Base-by-base conservation (phyloP, 179 eudicot genomes). In the Pouteria campechiana region DNA sequence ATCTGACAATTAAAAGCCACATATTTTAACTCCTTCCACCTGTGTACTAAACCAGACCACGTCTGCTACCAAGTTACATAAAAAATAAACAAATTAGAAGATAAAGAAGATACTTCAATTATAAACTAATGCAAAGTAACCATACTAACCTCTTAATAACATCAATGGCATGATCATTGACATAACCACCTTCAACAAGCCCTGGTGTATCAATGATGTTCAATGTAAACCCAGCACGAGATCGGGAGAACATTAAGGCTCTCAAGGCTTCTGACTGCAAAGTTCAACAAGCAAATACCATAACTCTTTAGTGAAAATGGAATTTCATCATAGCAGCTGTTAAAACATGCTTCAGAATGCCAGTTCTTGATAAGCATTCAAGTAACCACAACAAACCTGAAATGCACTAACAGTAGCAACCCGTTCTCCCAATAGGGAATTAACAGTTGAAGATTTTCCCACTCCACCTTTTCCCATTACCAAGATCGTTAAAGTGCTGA, bases 391-490 rank as follows among this genome's bases (percentile, higher is more conserved):
- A 30, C 28, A 48, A 69, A 90, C 99, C 92, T 90, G 99, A 51
- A 90, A 90, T 41, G 99, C 89, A 61, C 84, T 87, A 52, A 90
- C 94, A 38, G 78, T 62, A 29, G 87, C 87, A 10, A 67, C 96
- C 67, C 92, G 60, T 65, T 90, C 99, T 37, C 99, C 99, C 30
- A 90, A 32, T 19, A 90, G 73, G 2, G 99, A 90, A 58, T 90
- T 90, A 47, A 90, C 76, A 2, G 92, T 87, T 1, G 99, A 90
- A 7, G 99, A 90, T 57, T 90, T 90, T 35, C 99, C 99, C 52
- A 90, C 96, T 38, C 99, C 99, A 3, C 99, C 81, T 78, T 90
- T 90, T 36, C 99, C 99, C 94, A 90, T 75, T 10, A 90, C 83
- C 25, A 90, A 88, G 50, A 90, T 79, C 4, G 99, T 90, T 76